These are phyloP conservation scores for Sordaria brevicollis DNA, from an alignment of 495 filamentous ascomycete species.

Conservation along the genomic window DNA sequence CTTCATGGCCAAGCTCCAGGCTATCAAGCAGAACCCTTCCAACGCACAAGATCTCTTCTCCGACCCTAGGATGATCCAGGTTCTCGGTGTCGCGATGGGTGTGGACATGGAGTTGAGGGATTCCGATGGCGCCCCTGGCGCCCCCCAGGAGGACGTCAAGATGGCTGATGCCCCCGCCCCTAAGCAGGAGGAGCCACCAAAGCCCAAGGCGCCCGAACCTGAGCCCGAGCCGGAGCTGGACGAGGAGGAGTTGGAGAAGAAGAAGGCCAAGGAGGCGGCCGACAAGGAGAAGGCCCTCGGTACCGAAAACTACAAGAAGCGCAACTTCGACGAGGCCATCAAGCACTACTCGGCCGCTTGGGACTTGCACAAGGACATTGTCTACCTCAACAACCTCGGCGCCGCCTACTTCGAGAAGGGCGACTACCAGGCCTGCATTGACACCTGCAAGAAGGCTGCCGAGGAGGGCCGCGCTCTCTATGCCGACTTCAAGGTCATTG, in stretches of 20 bases:
- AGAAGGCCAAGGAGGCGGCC: slow-evolving; percentile 83
- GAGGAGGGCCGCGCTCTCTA: slow-evolving; percentile 78
- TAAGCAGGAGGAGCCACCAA: slow-evolving; percentile 25
- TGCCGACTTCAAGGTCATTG: slow-evolving; percentile 93
- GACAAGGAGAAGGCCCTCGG: slow-evolving; percentile 92
- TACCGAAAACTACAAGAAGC: slow-evolving; percentile 96
- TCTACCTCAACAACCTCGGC: slow-evolving; percentile 91
- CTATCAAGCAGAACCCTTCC: slow-evolving; percentile 69
- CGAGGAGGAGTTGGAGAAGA: slow-evolving; percentile 71
- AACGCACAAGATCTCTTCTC: slow-evolving; percentile 68
- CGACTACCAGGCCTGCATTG: slow-evolving; percentile 77
- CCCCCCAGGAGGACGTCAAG: slow-evolving; percentile 59
- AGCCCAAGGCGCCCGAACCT: slow-evolving; percentile 47
- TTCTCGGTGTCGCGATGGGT: slow-evolving; percentile 86
- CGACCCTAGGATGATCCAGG: slow-evolving; percentile 87
- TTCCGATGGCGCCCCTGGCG: slow-evolving; percentile 30
- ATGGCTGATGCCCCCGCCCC: slow-evolving; percentile 58
- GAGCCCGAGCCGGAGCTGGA: slow-evolving; percentile 57
- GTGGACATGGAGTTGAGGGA: slow-evolving; percentile 84
- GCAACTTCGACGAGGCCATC: slow-evolving; percentile 87
- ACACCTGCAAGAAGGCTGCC: slow-evolving; percentile 75
- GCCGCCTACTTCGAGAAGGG: slow-evolving; percentile 95
- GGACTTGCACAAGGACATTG: slow-evolving; percentile 91
- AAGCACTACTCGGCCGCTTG: slow-evolving; percentile 94
- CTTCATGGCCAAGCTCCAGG: slow-evolving; percentile 86